Evolutionary conservation across 768 basidiomycete species (phyloP).

Genomic region (Rhodotorula kratochvilovae): DNA sequence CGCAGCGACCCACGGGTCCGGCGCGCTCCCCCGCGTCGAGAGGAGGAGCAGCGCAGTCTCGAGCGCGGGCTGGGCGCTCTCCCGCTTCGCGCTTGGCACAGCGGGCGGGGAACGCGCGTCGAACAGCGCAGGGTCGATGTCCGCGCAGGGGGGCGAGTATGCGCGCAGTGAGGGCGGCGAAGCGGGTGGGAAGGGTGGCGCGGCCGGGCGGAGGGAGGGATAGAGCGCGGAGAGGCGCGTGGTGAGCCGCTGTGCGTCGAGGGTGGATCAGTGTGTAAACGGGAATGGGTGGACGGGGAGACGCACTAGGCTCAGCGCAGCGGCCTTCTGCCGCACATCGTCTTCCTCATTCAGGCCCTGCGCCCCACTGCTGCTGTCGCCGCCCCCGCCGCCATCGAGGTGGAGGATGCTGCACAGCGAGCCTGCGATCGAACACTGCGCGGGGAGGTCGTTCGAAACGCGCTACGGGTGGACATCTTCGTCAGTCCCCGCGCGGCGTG

Average conservation of each 20-base stretch:
- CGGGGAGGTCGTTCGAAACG: neutral
- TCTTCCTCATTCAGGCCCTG: too few species aligned
- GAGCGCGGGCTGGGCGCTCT: neutral
- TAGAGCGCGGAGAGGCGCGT: neutral
- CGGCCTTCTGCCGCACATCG: neutral
- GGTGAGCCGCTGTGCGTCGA: neutral
- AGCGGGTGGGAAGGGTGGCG: neutral
- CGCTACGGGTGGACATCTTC: neutral
- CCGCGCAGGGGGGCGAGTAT: neutral
- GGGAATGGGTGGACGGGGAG: too few species aligned
- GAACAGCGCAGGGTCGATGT: neutral
- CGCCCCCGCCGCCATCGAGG: neutral
- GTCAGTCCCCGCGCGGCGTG: neutral
- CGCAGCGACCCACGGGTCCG: neutral
- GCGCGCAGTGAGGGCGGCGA: too few species aligned
- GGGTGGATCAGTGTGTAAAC: neutral
- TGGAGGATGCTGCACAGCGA: slow-evolving; percentile 17
- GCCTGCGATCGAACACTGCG: slow-evolving; percentile 2
- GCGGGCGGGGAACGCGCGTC: neutral
- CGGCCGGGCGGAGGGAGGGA: neutral
- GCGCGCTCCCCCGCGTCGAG: neutral
- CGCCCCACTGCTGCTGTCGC: too few species aligned
- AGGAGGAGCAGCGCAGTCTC: neutral
- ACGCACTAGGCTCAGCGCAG: neutral
- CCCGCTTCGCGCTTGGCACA: too few species aligned